Base-by-base conservation (phyloP, 2,329 filamentous ascomycete species). In the Diatrype stigma region DNA sequence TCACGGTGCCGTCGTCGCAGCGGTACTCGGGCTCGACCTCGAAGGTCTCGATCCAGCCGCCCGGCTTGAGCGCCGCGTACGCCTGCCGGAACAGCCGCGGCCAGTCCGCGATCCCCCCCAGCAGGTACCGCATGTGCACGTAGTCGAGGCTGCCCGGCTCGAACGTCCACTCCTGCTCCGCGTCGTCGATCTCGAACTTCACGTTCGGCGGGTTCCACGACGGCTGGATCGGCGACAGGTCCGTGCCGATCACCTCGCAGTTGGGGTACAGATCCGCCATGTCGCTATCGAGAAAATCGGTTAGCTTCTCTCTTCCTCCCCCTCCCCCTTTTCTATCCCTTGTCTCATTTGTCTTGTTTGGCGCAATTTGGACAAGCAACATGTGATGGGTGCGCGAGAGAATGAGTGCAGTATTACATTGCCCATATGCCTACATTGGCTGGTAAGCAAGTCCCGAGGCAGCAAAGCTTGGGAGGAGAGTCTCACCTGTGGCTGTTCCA, bases 201-300 rank as follows among this genome's bases (percentile, higher is more conserved):
- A 58, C 47, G 51, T 60, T 60, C 4, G 51, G 49, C 1, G 57
- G 56, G 6, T 54, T 46, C 57, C 57, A 60, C 12, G 23, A 32
- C 3, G 60, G 56, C 28, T 63, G 62, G 22, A 51, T 60, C 0
- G 58, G 58, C 6, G 57, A 61, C 21, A 63, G 54, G 49, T 63
- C 59, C 7, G 56, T 61, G 3, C 59, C 60, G 21, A 60, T 58
- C 16, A 65, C 61, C 51, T 63, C 54, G 44, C 51, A 52, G 11
- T 42, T 23, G 3, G 51, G 56, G 45, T 42, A 53, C 11, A 52
- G 51, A 47, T 57, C 58, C 19, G 52, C 56, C 44, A 57, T 57
- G 40, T 59, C 54, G 32, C 57, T 61, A 44, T 2, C n/a, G n/a
- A n/a, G n/a, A 16, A 11, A n/a, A 45, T 32, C 16, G 32, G 40